Evolutionary conservation across 2,329 filamentous ascomycete genomes (phyloP), one percentile per base, ranked within the genome.

Genomic region (Onygenales sp.): DNA sequence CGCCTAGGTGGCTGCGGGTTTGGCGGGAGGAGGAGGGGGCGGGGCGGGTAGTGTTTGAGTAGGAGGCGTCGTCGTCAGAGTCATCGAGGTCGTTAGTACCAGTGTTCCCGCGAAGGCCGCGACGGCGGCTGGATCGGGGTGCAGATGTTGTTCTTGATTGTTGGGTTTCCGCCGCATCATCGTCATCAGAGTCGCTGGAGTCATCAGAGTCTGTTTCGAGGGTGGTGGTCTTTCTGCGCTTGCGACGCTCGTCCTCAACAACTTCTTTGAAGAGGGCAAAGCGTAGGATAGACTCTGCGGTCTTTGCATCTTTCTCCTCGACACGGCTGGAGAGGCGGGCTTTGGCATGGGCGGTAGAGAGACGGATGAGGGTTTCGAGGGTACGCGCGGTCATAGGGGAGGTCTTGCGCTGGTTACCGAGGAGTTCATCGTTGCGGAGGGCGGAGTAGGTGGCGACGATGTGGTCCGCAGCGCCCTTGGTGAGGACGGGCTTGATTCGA

Each of bases 241-340:
- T 93, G 61, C 84, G 81, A 54, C 90, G 87, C 67, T 90, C 85
- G 58, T 81, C 77, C 60, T 82, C 79, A 3, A 95, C 79, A 0
- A 98, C 85, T 73, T 98, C 93, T 69, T 97, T 97, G 80, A 98
- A 98, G 37, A 98, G 79, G 2, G 93, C 94, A 65, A 96, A 98
- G 14, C 93, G 83, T 34, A 98, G 74, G 59, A 98, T 95, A 7
- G 83, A 80, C 68, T 98, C 92, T 8, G 93, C 93, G 36, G 90
- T 85, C 51, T 87, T 74, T 1, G 92, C 91, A 68, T 98, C 93
- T 52, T 85, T 84, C 67, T 95, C 87, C 59, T 97, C 91, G 2
- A 98, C 89, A 42, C 88, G 79, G 65, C 83, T 90, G 1, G 90
- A 95, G 6, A 98, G 77, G 33, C 93, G 83, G 6, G 91, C 83